These are phyloP conservation scores for Candida methanosorbosa DNA, from an alignment of 805 yeast species.

Conservation along the genomic window DNA sequence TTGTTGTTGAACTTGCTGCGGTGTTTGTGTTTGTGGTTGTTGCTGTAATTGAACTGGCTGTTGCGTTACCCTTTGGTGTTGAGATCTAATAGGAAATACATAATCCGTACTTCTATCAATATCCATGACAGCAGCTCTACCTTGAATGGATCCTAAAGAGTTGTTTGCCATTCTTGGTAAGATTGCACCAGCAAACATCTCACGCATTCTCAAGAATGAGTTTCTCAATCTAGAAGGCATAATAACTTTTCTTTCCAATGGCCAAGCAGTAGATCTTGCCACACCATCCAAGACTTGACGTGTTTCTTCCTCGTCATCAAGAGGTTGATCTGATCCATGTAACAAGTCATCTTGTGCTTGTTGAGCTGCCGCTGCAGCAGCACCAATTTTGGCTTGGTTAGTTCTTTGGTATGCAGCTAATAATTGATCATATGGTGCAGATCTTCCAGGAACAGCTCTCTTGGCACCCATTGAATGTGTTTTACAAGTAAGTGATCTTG, in stretches of 20 bases:
- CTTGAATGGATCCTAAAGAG: conserved; percentile 67
- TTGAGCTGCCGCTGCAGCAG: conserved; percentile 71
- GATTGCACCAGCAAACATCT: conserved; percentile 85
- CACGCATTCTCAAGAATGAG: conserved; percentile 78
- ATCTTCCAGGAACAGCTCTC: conserved; percentile 87
- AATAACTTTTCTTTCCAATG: conserved; percentile 68
- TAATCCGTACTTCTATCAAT: conserved; percentile 67
- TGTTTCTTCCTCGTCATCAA: conserved; percentile 89
- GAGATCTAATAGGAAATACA: conserved; percentile 43
- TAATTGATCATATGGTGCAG: conserved; percentile 84
- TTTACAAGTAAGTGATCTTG: conserved; percentile 91
- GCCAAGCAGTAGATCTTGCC: conserved; percentile 68
- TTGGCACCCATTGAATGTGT: conserved; percentile 99
- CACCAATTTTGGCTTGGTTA: conserved; percentile 85
- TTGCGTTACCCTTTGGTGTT: conserved; percentile 21
- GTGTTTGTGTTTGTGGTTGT: conserved; percentile 3
- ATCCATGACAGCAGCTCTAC: conserved; percentile 70
- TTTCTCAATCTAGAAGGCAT: conserved; percentile 66
- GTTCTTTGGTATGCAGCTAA: conserved; percentile 85
- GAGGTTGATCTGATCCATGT: conserved; percentile 35
- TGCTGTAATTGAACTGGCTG: conserved; percentile 6
- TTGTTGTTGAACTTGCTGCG: conserved; percentile 16
- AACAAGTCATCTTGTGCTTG: conserved; percentile 63
- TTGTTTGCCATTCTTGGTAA: conserved; percentile 51
- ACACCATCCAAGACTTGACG: conserved; percentile 88